Conservation (phyloP, 2,329 filamentous ascomycete genomes). For the Fonsecaea monophora region DNA sequence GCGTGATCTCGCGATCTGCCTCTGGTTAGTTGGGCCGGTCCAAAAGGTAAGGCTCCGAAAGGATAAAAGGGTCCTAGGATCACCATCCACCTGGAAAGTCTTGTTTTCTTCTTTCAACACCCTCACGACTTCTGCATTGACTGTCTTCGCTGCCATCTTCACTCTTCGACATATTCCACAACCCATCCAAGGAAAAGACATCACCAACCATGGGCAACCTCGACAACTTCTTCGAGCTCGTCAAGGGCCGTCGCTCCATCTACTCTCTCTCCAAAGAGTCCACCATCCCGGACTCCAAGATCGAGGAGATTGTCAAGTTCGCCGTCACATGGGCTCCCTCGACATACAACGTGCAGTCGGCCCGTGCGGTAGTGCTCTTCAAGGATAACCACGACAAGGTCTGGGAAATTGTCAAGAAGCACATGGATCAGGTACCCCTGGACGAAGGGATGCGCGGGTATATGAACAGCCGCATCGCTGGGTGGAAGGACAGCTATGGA, state of each 20-base stretch:
- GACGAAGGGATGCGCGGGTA: constrained; percentile 24
- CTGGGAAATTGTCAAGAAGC: constrained; percentile 70
- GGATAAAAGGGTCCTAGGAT: background rate
- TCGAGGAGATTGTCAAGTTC: constrained; percentile 37
- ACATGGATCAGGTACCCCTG: constrained; percentile 26
- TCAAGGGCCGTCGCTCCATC: constrained; percentile 33
- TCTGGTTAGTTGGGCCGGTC: background rate
- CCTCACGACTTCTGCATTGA: too few relatives aligned
- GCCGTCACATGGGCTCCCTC: constrained; percentile 59
- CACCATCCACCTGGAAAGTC: background rate
- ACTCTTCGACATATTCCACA: background rate
- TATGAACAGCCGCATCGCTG: constrained; percentile 25
- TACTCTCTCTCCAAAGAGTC: constrained; percentile 32
- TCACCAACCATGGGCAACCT: background rate
- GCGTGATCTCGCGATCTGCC: background rate
- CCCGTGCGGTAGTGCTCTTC: constrained; percentile 78
- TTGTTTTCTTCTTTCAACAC: background rate
- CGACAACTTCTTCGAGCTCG: constrained; percentile 32
- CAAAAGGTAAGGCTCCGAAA: background rate
- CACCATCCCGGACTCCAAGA: constrained; percentile 33
- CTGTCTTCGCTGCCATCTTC: too few relatives aligned
- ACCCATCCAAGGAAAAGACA: background rate
- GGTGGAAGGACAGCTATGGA: constrained; percentile 66
- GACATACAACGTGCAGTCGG: constrained; percentile 87
- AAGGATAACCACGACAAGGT: constrained; percentile 84